These are phyloP conservation scores for Aspergillus versicolor DNA, from an alignment of 2,329 filamentous ascomycete species.

Conservation along the genomic window DNA sequence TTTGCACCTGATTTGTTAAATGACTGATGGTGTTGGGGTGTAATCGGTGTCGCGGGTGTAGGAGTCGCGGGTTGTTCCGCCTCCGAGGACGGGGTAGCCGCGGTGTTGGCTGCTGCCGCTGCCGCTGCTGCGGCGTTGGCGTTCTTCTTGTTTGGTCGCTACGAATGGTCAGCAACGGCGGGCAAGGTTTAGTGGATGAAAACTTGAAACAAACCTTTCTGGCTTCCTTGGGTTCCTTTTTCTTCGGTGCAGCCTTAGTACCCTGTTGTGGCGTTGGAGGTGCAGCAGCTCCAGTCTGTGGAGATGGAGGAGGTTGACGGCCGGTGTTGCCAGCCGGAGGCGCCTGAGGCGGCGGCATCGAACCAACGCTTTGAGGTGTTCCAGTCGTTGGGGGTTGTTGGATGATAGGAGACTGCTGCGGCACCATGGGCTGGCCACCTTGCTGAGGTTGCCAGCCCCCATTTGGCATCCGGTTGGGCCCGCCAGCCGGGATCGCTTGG, in stretches of 20 bases:
- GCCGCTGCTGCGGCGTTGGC: conserved; percentile 24
- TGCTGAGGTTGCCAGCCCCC: conserved; percentile 43
- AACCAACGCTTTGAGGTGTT: conserved; percentile 58
- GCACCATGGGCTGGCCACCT: conserved; percentile 47
- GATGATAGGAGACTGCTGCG: conserved; percentile 44
- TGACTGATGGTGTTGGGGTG: conserved; percentile 46
- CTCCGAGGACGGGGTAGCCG: conserved; percentile 47
- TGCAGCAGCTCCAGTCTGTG: conserved; percentile 46
- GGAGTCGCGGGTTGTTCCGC: conserved; percentile 48
- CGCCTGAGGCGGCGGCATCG: conserved; percentile 51
- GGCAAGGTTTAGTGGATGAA: not conserved
- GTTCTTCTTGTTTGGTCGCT: conserved; percentile 47
- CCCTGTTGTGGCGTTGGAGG: conserved; percentile 62
- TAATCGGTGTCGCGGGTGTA: conserved; percentile 51
- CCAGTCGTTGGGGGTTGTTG: conserved; percentile 52
- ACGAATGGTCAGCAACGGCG: conserved; percentile 21
- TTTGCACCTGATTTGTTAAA: conserved; percentile 43
- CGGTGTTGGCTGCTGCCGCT: conserved; percentile 37
- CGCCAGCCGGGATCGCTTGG: conserved; percentile 44
- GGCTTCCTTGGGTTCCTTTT: conserved; percentile 57
- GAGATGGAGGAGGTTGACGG: conserved; percentile 44
- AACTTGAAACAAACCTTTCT: conserved; percentile 44
- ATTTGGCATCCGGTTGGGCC: conserved; percentile 40
- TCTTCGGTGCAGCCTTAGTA: conserved; percentile 60
- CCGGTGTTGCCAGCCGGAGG: conserved; percentile 42